Conservation (phyloP, 2,329 filamentous ascomycete genomes). For the Trichoderma atrobrunneum region DNA sequence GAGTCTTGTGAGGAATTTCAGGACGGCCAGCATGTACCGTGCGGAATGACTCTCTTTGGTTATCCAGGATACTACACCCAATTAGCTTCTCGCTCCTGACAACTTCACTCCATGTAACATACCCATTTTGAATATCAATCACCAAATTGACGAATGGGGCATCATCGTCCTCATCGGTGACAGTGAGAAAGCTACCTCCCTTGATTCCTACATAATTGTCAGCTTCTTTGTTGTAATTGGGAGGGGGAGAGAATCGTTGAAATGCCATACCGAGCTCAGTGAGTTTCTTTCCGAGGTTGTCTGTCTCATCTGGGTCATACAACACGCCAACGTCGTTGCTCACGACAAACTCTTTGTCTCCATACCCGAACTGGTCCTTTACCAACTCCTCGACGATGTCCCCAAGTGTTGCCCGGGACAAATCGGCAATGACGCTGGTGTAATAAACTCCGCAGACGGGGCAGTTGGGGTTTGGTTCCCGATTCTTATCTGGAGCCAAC, state of each 20-base stretch:
- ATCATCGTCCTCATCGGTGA: conserved; percentile 79
- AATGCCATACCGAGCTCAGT: conserved; percentile 62
- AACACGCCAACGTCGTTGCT: conserved; percentile 73
- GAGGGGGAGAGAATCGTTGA: background rate
- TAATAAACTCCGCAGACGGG: conserved; percentile 77
- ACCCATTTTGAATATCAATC: conserved; percentile 65
- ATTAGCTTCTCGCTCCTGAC: conserved; percentile 27
- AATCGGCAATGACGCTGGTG: conserved; percentile 64
- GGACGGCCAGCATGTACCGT: conserved; percentile 43
- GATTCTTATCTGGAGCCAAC: conserved; percentile 55
- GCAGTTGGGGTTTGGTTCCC: conserved; percentile 74
- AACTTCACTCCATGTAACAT: conserved; percentile 29
- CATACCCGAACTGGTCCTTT: conserved; percentile 68
- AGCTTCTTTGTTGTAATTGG: background rate
- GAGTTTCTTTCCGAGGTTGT: conserved; percentile 79
- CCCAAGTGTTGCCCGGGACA: conserved; percentile 68
- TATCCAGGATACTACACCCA: conserved; percentile 39
- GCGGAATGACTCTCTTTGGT: conserved; percentile 55
- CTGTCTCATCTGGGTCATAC: conserved; percentile 85
- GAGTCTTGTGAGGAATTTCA: conserved; percentile 54
- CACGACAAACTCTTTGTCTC: conserved; percentile 73
- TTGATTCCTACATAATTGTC: conserved; percentile 55
- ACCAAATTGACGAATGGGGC: conserved; percentile 76
- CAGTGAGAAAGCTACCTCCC: conserved; percentile 71
- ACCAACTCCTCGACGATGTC: conserved; percentile 77